Evolutionary conservation across 176 grass and related monocot species (phyloP).

Genomic region (Poa pratensis): DNA sequence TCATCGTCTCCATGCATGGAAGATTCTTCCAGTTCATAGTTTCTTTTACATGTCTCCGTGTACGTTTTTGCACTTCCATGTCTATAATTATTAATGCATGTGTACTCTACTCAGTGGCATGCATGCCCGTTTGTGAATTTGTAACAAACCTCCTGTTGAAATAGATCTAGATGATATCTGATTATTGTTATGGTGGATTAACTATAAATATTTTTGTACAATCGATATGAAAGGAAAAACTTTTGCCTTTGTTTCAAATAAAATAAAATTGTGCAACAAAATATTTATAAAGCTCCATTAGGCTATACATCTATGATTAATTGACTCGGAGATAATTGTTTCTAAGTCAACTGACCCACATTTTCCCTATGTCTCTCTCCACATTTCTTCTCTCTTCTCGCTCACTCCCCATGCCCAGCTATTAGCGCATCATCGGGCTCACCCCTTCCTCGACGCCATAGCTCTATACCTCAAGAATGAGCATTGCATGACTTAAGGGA

Average conservation of each 20-base stretch:
- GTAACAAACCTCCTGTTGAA: too few species aligned
- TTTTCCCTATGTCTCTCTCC: background rate
- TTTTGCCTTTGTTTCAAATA: too few species aligned
- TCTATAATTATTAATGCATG: background rate
- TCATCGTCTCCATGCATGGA: background rate
- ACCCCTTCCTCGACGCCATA: background rate
- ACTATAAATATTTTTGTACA: background rate
- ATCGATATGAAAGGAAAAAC: too few species aligned
- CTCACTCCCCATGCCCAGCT: background rate
- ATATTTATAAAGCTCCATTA: background rate
- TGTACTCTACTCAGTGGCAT: too few species aligned
- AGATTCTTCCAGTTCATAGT: background rate
- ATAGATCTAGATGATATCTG: background rate
- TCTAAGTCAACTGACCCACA: background rate
- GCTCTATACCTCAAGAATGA: background rate
- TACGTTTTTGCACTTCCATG: background rate
- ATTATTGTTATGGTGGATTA: background rate
- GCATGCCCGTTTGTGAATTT: background rate
- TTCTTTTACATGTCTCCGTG: background rate
- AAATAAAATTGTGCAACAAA: too few species aligned
- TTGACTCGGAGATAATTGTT: background rate
- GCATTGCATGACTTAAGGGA: background rate
- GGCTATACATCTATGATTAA: too few species aligned
- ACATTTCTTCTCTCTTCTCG: background rate
- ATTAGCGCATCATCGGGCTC: background rate